Base-by-base conservation (phyloP, 805 yeast genomes). In the Yarrowia hollandica region DNA sequence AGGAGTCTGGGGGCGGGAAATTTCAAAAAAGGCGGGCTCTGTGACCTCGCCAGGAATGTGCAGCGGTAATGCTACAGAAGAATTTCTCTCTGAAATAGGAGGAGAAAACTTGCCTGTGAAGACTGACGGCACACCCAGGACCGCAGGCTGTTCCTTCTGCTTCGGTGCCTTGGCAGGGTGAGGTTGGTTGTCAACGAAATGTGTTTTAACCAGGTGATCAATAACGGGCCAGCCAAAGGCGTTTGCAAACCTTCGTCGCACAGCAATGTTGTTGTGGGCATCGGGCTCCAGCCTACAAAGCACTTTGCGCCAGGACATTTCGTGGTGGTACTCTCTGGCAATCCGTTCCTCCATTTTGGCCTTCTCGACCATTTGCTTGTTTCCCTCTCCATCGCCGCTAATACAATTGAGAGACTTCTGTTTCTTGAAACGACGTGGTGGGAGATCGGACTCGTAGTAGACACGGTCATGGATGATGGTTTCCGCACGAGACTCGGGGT, bases 181-280 rank as follows among this genome's bases (percentile, higher is more conserved):
- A 3, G 50, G 34, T 16, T 42, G 50, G 16, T 26, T 14, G 14
- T 42, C 55, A n/a, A 48, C 22, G 15, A 87, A 87, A 72, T 86
- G 91, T 59, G 81, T 79, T 14, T 80, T 75, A 0, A 86, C 88
- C 64, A 91, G 66, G 70, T 92, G 96, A 41, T 85, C 86, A n/a
- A 92, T 77, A 0, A 90, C 96, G 0, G 88, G 89, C 94, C 97
- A 90, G 1, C 99, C 99, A 72, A 86, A 91, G 0, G 97, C 94
- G 72, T 92, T 92, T 5, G 95, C 85, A 75, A 88, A 94, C 62
- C 88, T 74, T 64, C 99, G 78, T 63, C 99, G 76, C 1, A 92
- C 98, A 23, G 89, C 78, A 25, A 94, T 90, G 67, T 90, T 92
- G 67, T 92, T 92, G 68, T 92, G 99, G 0, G 99, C 97, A 70